A percentile compares a stretch with the other conserved stretches of the same genome.
Evolutionary conservation across 345 rosid species (phyloP).

Genomic region (Dipteronia dyeriana): DNA sequence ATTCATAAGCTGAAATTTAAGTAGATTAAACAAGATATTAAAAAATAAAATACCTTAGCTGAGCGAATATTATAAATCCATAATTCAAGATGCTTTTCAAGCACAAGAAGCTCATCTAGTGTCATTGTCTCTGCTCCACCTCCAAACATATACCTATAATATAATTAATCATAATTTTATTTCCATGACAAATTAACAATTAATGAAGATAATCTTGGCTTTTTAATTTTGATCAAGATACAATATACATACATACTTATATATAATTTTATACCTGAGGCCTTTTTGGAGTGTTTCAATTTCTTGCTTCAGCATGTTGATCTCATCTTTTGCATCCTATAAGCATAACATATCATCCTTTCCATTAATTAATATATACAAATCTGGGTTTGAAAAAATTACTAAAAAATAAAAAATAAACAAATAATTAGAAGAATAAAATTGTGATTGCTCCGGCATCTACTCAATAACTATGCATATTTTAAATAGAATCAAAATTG

Average conservation of each 20-base stretch:
- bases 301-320: conserved; percentile 67
- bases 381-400: not conserved
- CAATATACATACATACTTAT: no score
- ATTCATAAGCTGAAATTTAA: not conserved
- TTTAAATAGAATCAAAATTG: no score
- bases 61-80: conserved; percentile 88
- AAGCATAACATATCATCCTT: not conserved
- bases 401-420: no score
- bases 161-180: not conserved
- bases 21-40: not conserved
- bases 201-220: not conserved
- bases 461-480: no score
- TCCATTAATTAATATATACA: no score
- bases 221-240: not conserved
- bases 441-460: no score
- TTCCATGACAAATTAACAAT: not conserved
- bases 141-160: conserved; percentile 71
- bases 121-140: conserved; percentile 71
- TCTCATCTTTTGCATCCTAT: conserved; percentile 68
- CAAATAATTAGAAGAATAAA: no score
- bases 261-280: conserved; percentile 44
- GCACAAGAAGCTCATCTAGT: conserved; percentile 65
- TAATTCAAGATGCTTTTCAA: conserved; percentile 83
- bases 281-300: conserved; percentile 74
- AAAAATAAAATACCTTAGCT: conserved; percentile 56